Evolutionary conservation across 306 rosid genomes (phyloP).

Genomic region (Hylodesmum podocarpum): DNA sequence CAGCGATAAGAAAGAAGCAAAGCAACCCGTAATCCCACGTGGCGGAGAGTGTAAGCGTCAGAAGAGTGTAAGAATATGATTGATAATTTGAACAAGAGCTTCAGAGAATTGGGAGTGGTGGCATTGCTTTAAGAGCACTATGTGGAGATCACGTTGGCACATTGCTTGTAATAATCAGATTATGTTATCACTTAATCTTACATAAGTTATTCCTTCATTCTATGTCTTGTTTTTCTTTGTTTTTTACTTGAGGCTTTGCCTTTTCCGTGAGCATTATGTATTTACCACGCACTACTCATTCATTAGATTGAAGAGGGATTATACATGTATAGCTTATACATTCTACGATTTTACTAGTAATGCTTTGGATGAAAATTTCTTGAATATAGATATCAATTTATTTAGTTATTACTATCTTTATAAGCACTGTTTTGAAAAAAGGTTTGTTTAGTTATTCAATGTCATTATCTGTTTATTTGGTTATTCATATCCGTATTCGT

Average conservation of each 20-base stretch:
- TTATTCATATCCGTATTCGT: no score
- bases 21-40: not conserved
- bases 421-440: no score
- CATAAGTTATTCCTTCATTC: not conserved
- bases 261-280: not conserved
- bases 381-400: not conserved
- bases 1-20: not conserved
- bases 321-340: no score
- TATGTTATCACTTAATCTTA: not conserved
- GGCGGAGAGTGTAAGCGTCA: not conserved
- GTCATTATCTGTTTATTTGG: no score
- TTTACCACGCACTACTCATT: not conserved
- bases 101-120: conserved; percentile 20
- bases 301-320: not conserved
- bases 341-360: no score
- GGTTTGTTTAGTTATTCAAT: no score
- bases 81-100: conserved; percentile 7
- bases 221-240: not conserved
- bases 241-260: not conserved
- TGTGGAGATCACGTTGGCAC: conserved; percentile 58
- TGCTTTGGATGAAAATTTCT: not conserved
- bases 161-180: not conserved
- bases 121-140: conserved; percentile 41
- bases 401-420: no score
- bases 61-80: not conserved